These are phyloP conservation scores for Fusarium drepaniforme DNA, from an alignment of 2,329 filamentous ascomycete species.

Conservation along the genomic window DNA sequence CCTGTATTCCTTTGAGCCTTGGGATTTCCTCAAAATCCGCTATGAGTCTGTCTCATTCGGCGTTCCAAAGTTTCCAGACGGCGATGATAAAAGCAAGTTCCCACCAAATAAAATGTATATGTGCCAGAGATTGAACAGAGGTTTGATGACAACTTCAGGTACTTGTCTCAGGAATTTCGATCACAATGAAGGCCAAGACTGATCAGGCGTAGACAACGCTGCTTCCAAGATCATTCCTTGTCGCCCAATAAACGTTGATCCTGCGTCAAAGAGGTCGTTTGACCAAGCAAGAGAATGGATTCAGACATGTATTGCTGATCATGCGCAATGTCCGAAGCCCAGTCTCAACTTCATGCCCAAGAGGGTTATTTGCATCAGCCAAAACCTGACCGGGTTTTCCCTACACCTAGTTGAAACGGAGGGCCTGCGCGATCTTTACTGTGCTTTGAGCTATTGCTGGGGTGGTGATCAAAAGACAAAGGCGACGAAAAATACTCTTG, in stretches of 20 bases:
- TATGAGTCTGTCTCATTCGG: no score
- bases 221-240: rapidly evolving
- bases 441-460: background rate
- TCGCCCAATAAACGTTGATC: background rate
- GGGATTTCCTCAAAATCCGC: no score
- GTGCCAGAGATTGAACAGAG: no score
- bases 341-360: background rate
- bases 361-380: background rate
- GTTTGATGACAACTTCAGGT: background rate
- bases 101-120: no score
- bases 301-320: background rate
- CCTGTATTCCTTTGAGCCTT: no score
- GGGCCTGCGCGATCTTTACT: background rate
- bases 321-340: background rate
- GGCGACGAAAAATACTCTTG: background rate
- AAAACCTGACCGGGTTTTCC: background rate
- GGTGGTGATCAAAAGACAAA: background rate
- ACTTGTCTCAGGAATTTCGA: background rate
- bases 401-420: background rate
- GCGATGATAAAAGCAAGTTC: no score
- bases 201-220: background rate
- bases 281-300: background rate
- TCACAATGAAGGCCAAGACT: background rate
- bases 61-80: no score
- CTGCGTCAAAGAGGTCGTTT: background rate